Conservation (phyloP, 2,329 filamentous ascomycete species). For the Trichoderma koningii region DNA sequence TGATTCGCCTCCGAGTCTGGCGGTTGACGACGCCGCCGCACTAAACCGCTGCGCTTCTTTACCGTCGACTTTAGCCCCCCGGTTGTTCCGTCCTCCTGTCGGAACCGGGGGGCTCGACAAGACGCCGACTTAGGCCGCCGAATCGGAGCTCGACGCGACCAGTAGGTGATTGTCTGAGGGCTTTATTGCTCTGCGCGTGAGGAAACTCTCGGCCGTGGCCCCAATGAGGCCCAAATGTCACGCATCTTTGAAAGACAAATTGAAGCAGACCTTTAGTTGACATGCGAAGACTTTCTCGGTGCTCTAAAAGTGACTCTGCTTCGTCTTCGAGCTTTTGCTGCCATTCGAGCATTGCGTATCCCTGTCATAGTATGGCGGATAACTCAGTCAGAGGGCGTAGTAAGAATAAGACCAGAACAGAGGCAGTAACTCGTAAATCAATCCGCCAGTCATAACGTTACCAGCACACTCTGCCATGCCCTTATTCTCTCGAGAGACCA, state of each 20-base stretch:
- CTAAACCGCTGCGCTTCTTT: slow-evolving; percentile 8
- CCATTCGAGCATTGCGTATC: neutral
- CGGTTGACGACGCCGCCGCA: slow-evolving; percentile 7
- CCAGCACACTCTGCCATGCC: neutral
- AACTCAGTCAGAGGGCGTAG: no score
- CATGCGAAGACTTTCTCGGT: no score
- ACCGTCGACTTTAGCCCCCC: neutral
- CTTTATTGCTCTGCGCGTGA: neutral
- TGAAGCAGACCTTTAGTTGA: neutral
- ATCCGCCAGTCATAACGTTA: neutral
- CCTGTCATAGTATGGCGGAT: neutral
- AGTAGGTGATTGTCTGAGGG: neutral
- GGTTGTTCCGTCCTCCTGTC: slow-evolving; percentile 15
- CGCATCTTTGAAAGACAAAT: neutral
- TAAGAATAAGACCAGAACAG: no score
- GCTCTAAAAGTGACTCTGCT: neutral
- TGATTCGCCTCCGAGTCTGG: neutral
- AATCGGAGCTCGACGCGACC: slow-evolving; percentile 1
- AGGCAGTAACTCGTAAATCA: no score
- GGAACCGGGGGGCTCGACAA: neutral
- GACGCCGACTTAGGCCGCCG: slow-evolving; percentile 10
- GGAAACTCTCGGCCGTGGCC: neutral
- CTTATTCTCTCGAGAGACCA: neutral
- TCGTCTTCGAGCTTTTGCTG: no score
- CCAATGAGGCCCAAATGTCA: neutral